These are phyloP conservation scores for Trichocladium uniseriatum DNA, from an alignment of 495 filamentous ascomycete species.

Conservation along the genomic window DNA sequence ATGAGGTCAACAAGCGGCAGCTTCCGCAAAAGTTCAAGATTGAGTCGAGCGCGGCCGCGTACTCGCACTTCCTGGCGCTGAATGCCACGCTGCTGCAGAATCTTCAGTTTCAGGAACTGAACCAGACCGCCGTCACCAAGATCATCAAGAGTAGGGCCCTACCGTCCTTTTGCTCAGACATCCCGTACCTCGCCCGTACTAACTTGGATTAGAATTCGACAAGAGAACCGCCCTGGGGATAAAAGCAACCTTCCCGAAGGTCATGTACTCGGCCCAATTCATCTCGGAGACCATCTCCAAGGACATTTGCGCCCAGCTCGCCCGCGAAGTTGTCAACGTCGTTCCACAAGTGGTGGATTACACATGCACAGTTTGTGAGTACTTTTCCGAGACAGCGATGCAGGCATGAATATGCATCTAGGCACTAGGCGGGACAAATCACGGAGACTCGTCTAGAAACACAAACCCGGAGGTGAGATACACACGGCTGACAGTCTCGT, in stretches of 20 bases:
- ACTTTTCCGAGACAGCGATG: not conserved
- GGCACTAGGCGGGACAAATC: not conserved
- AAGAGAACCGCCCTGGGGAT: conserved; percentile 64
- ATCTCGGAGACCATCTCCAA: conserved; percentile 52
- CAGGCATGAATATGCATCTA: not conserved
- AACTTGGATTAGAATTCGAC: conserved; percentile 55
- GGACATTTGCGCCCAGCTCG: conserved; percentile 56
- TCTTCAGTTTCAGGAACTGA: conserved; percentile 66
- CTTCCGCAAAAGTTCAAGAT: conserved; percentile 49
- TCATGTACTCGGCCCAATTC: conserved; percentile 40
- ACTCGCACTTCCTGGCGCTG: conserved; percentile 53
- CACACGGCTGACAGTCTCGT: too few species aligned
- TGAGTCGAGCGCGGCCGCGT: conserved; percentile 44
- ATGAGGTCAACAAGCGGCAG: conserved; percentile 43
- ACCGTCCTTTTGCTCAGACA: not conserved
- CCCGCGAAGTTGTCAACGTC: conserved; percentile 50
- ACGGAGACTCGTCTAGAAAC: not conserved
- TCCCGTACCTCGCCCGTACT: not conserved
- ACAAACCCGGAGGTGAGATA: not conserved
- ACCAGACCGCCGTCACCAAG: conserved; percentile 57
- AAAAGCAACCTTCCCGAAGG: conserved; percentile 41
- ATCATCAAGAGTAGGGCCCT: conserved; percentile 61
- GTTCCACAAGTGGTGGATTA: conserved; percentile 67
- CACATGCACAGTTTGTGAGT: conserved; percentile 59
- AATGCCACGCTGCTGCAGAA: conserved; percentile 56